Evolutionary conservation across 179 eudicot genomes (phyloP).

Genomic region (Patellifolia procumbens): DNA sequence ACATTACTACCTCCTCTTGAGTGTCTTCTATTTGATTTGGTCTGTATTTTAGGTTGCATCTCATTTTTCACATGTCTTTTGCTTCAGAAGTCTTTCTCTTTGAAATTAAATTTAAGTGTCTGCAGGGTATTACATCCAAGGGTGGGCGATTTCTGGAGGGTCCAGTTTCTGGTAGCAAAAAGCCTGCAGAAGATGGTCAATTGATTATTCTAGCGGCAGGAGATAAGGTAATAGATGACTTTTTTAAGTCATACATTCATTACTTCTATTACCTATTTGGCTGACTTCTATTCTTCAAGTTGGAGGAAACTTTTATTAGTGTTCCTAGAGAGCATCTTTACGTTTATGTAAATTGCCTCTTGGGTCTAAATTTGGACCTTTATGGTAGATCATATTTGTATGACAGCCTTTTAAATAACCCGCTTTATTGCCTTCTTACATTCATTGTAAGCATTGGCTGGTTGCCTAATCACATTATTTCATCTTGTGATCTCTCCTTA

Average conservation of each 20-base stretch:
- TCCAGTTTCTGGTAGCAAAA: conserved; percentile 99
- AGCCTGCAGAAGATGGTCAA: conserved; percentile 99
- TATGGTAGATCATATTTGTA: neutral
- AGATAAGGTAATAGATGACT: conserved; percentile 56
- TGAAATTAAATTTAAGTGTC: conserved; percentile 1
- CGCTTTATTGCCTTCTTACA: conserved; percentile 1
- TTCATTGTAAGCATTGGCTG: neutral
- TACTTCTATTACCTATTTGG: neutral
- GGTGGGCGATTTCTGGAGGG: conserved; percentile 91
- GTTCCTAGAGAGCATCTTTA: neutral
- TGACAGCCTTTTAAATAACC: neutral
- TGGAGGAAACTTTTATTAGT: neutral
- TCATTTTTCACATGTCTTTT: neutral
- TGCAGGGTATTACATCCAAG: conserved; percentile 77
- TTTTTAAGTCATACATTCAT: neutral
- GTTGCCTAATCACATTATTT: neutral
- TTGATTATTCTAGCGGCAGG: conserved; percentile 94
- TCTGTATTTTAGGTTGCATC: neutral
- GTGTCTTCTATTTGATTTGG: neutral
- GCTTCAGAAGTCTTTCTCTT: neutral
- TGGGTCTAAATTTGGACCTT: neutral
- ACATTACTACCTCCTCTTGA: neutral
- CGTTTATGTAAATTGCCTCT: neutral
- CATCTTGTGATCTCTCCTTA: neutral
- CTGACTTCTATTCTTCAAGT: neutral